Conservation (phyloP, 1,284 basidiomycete species). For the Trametes hirsuta region DNA sequence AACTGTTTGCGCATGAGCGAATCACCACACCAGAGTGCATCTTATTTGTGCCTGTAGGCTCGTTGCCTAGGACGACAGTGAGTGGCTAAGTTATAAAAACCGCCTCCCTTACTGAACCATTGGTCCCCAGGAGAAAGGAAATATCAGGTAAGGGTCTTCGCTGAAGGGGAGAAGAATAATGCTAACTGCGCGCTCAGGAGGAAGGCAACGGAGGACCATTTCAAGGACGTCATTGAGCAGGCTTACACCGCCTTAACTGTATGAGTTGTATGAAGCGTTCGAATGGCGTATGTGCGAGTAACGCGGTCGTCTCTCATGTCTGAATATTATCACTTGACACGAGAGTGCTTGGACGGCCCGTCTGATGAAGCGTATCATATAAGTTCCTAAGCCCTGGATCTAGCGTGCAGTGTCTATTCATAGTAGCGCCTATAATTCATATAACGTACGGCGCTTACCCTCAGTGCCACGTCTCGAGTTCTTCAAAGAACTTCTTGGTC, state of each 20-base stretch:
- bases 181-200: constrained; percentile 1
- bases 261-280: not conserved
- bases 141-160: constrained; percentile 6
- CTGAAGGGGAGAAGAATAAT: not conserved
- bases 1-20: constrained; percentile 28
- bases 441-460: too few species aligned
- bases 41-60: constrained; percentile 18
- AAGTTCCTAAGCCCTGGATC: not conserved
- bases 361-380: not conserved
- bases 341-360: not conserved
- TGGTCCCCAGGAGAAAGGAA: constrained; percentile 12
- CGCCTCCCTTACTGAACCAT: not conserved
- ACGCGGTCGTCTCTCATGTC: not conserved
- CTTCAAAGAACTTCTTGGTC: not conserved
- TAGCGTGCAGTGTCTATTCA: not conserved
- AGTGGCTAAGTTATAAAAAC: not conserved
- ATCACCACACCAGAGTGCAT: constrained; percentile 20
- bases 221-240: constrained; percentile 1
- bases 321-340: not conserved
- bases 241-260: constrained; percentile 6
- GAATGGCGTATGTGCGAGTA: too few species aligned
- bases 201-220: constrained; percentile 18
- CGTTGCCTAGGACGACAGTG: constrained; percentile 24
- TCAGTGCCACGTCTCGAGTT: not conserved
- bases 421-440: not conserved